These are phyloP conservation scores for Insectozyma bohioensis DNA, from an alignment of 1,139 yeast genomes.

Conservation along the genomic window DNA sequence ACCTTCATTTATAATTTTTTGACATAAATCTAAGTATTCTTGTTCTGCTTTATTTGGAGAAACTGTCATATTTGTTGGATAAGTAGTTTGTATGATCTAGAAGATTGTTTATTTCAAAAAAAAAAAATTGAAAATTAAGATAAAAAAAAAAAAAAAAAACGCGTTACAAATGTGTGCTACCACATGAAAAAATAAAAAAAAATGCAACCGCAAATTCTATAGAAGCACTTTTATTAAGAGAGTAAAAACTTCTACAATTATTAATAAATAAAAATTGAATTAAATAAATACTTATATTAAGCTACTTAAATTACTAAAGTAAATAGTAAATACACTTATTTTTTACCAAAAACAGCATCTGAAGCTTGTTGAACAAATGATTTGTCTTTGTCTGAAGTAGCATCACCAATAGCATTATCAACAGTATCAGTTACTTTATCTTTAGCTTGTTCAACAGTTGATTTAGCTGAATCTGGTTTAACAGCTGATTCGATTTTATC, in stretches of 20 bases:
- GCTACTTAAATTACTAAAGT: too few relatives aligned
- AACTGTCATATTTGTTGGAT: constrained; percentile 23
- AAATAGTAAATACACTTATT: too few relatives aligned
- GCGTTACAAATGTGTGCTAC: too few relatives aligned
- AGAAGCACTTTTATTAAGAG: too few relatives aligned
- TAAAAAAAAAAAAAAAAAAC: not conserved
- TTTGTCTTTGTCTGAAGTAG: constrained; percentile 34
- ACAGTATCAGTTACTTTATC: constrained; percentile 35
- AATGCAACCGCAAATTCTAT: too few relatives aligned
- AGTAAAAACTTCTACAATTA: too few relatives aligned
- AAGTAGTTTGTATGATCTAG: too few relatives aligned
- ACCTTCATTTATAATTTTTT: constrained; percentile 74
- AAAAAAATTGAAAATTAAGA: not conserved
- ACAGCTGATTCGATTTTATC: constrained; percentile 39
- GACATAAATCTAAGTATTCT: constrained; percentile 82
- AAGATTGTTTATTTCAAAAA: too few relatives aligned
- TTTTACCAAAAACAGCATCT: constrained; percentile 36
- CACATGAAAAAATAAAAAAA: too few relatives aligned
- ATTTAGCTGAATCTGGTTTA: constrained; percentile 45
- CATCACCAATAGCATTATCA: constrained; percentile 39
- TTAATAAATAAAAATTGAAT: too few relatives aligned
- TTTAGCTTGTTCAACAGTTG: constrained; percentile 36
- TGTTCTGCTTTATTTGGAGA: constrained; percentile 59
- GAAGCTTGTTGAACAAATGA: constrained; percentile 43
- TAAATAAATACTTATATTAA: too few relatives aligned